These are phyloP conservation scores for Rachicladosporium sp. DNA, from an alignment of 2,329 filamentous ascomycete genomes.

Conservation along the genomic window DNA sequence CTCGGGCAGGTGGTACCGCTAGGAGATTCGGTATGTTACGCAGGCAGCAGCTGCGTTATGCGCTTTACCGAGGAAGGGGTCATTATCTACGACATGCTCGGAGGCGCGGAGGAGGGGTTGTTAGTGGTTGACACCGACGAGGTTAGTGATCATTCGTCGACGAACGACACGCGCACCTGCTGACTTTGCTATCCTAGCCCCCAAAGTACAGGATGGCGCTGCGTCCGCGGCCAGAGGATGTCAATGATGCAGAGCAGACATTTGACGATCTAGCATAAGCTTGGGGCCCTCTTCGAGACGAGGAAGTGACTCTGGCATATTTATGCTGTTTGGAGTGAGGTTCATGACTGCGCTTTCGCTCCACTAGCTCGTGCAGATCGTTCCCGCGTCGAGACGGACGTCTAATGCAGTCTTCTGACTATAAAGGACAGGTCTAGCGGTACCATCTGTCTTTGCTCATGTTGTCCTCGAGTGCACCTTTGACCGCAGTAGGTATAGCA, in stretches of 20 bases:
- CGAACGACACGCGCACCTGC: not conserved
- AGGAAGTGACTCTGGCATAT: too few relatives aligned
- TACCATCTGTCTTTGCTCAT: too few relatives aligned
- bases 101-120: conserved; percentile 56
- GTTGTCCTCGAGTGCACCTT: too few relatives aligned
- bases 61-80: conserved; percentile 54
- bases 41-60: conserved; percentile 61
- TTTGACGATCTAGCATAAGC: too few relatives aligned
- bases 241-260: not conserved
- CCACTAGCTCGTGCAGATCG: too few relatives aligned
- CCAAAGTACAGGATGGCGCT: conserved; percentile 1
- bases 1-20: conserved; percentile 19
- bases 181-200: not conserved
- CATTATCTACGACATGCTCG: conserved; percentile 55
- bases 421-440: too few relatives aligned
- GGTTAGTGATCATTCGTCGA: conserved; percentile 12
- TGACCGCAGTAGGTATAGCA: too few relatives aligned
- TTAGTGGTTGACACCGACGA: conserved; percentile 53
- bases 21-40: conserved; percentile 45
- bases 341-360: too few relatives aligned
- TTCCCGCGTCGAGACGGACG: too few relatives aligned
- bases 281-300: too few relatives aligned
- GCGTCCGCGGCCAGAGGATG: not conserved
- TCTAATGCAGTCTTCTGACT: too few relatives aligned
- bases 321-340: too few relatives aligned